Percentiles rank a stretch among this genome's conserved stretches.
These are phyloP conservation scores for Eucommia ulmoides DNA, from an alignment of 257 asterid species.

Conservation along the genomic window DNA sequence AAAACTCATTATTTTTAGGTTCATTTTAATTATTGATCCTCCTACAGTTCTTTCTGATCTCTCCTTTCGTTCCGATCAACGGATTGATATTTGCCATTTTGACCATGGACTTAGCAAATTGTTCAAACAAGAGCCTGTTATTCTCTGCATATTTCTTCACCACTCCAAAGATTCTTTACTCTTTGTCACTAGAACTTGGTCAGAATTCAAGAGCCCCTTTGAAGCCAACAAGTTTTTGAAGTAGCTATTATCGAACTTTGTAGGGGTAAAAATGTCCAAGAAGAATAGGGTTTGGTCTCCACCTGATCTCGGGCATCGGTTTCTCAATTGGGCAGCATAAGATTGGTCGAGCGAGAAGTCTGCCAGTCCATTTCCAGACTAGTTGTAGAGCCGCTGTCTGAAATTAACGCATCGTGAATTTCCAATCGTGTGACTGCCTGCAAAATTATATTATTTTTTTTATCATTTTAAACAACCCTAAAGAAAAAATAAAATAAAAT, in stretches of 20 bases:
- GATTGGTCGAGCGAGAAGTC: conserved; percentile 43
- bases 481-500: too few relatives aligned
- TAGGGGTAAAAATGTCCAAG: conserved; percentile 54
- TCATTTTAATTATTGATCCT: conserved; percentile 34
- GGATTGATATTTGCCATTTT: conserved; percentile 88
- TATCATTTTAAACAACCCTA: too few relatives aligned
- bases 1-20: too few relatives aligned
- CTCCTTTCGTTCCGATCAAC: conserved; percentile 63
- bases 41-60: conserved; percentile 65
- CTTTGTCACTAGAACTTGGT: conserved; percentile 59
- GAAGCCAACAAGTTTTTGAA: conserved; percentile 55
- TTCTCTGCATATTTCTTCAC: conserved; percentile 62
- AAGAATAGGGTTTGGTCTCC: conserved; percentile 69
- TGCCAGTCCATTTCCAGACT: conserved; percentile 48
- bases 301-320: conserved; percentile 61
- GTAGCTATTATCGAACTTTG: conserved; percentile 64
- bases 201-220: conserved; percentile 71
- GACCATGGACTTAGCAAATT: conserved; percentile 67
- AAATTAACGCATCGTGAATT: conserved; percentile 66
- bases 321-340: conserved; percentile 50
- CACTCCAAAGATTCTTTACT: conserved; percentile 34
- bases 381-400: conserved; percentile 85
- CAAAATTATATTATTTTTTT: too few relatives aligned
- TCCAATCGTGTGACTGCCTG: conserved; percentile 95
- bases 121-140: conserved; percentile 53